These are phyloP conservation scores for Collybiopsis luxurians DNA, from an alignment of 768 basidiomycete species.

Conservation along the genomic window DNA sequence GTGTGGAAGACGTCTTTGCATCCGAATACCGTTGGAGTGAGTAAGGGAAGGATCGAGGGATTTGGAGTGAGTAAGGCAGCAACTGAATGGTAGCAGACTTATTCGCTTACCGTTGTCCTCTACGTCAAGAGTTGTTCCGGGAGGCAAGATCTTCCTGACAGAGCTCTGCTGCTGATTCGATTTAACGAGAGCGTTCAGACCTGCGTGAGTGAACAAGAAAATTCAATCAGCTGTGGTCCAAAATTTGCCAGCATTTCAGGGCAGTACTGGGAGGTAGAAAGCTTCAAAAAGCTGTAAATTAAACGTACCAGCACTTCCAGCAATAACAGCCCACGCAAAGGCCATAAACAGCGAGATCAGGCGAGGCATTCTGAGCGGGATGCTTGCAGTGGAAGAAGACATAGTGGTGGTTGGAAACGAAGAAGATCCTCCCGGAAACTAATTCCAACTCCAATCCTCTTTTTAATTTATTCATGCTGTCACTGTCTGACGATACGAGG, in stretches of 20 bases:
- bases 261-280: not conserved
- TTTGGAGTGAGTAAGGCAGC: too few species aligned
- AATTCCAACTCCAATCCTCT: too few species aligned
- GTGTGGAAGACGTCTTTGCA: constrained; percentile 35
- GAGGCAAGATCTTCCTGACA: constrained; percentile 28
- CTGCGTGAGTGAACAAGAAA: too few species aligned
- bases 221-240: too few species aligned
- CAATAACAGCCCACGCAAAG: constrained; percentile 7
- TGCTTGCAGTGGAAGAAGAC: not conserved
- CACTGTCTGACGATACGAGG: too few species aligned
- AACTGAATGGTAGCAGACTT: too few species aligned
- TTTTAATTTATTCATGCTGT: too few species aligned
- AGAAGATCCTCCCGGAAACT: too few species aligned
- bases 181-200: constrained; percentile 39
- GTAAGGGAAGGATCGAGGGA: not conserved
- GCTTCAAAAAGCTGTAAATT: not conserved
- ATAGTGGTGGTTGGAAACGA: too few species aligned
- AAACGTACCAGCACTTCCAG: constrained; percentile 5
- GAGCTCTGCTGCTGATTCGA: constrained; percentile 35
- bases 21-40: not conserved
- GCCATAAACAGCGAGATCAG: constrained; percentile 5
- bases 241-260: too few species aligned
- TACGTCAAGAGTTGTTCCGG: constrained; percentile 32
- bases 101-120: constrained; percentile 34
- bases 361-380: constrained; percentile 7